Conservation (phyloP, 1,284 basidiomycete species). For the Cryptococcus jaspeensis region DNA sequence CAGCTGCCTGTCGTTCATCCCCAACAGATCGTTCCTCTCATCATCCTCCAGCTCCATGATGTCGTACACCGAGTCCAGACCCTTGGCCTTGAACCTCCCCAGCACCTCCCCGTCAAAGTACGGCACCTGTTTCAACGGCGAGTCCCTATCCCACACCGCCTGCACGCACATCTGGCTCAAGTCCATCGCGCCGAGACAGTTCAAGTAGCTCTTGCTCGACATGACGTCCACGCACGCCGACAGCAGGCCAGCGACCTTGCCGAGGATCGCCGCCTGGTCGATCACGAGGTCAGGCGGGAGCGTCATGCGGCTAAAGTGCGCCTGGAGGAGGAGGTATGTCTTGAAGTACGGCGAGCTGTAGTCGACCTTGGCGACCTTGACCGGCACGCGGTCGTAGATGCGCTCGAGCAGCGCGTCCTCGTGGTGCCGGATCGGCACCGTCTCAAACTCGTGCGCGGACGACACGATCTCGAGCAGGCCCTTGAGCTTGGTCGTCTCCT, state of each 20-base stretch:
- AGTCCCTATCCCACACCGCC: slow-evolving; percentile 95
- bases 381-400: slow-evolving; percentile 95
- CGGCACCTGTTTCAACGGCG: slow-evolving; percentile 89
- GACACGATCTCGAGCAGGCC: slow-evolving; percentile 94
- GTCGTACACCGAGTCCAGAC: slow-evolving; percentile 85
- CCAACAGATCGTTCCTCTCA: slow-evolving; percentile 73
- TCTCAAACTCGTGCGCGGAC: slow-evolving; percentile 94
- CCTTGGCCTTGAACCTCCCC: slow-evolving; percentile 76
- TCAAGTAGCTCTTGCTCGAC: slow-evolving; percentile 93
- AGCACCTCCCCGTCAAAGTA: slow-evolving; percentile 88
- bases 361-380: slow-evolving; percentile 83
- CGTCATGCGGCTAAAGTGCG: slow-evolving; percentile 90
- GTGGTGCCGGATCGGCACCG: slow-evolving; percentile 88
- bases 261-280: slow-evolving; percentile 81
- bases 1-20: slow-evolving; percentile 85
- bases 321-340: slow-evolving; percentile 92
- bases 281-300: slow-evolving; percentile 90
- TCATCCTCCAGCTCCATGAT: slow-evolving; percentile 97
- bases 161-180: slow-evolving; percentile 99
- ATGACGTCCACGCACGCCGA: slow-evolving; percentile 97
- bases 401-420: slow-evolving; percentile 77
- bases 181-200: slow-evolving; percentile 96
- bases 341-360: slow-evolving; percentile 97
- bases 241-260: slow-evolving; percentile 84
- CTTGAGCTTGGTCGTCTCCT: slow-evolving; percentile 96